Conservation (phyloP, 2,329 filamentous ascomycete genomes). For the Trichoderma afroharzianum region DNA sequence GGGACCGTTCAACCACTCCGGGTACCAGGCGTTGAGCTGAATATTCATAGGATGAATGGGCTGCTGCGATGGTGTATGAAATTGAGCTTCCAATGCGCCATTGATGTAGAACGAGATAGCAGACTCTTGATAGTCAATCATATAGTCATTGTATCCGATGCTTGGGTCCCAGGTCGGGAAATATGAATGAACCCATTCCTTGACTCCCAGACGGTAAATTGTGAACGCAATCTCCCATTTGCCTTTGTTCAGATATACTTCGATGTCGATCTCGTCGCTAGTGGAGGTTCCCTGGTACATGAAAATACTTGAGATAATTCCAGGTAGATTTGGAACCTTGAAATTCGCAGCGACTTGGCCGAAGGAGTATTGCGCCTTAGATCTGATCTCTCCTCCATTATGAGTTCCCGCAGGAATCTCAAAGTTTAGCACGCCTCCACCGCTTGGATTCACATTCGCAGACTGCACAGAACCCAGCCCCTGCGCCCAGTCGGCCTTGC, state of each 20-base stretch:
- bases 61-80: not conserved
- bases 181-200: not conserved
- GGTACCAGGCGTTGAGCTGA: not conserved
- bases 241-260: not conserved
- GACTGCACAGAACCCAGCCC: not conserved
- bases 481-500: not conserved
- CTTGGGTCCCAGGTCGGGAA: not conserved
- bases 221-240: constrained; percentile 6
- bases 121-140: not conserved
- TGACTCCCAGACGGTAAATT: not conserved
- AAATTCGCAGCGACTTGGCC: not conserved
- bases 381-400: not conserved
- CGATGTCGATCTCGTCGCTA: not conserved
- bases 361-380: not conserved
- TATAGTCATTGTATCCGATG: not conserved
- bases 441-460: not conserved
- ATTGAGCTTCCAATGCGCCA: not conserved
- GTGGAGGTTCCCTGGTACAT: constrained; percentile 4
- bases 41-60: not conserved
- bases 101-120: not conserved
- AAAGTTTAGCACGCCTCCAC: constrained; percentile 1
- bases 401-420: not conserved
- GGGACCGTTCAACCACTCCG: not conserved
- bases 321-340: not conserved
- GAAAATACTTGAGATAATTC: not conserved